Evolutionary conservation across 805 yeast genomes (phyloP).

Genomic region (Cyberlindnera samutprakarnensis): DNA sequence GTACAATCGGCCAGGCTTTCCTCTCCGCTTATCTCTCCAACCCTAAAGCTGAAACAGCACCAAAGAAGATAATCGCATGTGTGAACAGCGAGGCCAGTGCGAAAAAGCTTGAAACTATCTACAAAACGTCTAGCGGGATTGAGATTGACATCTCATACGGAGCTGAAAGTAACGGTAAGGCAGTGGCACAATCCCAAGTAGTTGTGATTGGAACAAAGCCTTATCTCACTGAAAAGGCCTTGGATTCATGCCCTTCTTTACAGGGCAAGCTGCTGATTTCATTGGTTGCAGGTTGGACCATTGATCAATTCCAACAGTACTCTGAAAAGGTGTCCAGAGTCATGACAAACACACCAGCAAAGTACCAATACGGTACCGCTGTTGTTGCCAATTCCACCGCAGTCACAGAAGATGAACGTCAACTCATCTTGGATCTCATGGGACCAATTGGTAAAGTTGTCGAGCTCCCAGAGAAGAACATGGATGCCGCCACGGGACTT

Average conservation of each 20-base stretch:
- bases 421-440: slow-evolving; percentile 40
- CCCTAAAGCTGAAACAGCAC: slow-evolving; percentile 38
- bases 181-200: slow-evolving; percentile 59
- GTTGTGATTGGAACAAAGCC: slow-evolving; percentile 88
- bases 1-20: slow-evolving; percentile 94
- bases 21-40: slow-evolving; percentile 64
- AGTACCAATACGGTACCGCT: slow-evolving; percentile 90
- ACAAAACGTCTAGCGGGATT: slow-evolving; percentile 32
- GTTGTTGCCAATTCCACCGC: slow-evolving; percentile 67
- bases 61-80: slow-evolving; percentile 71
- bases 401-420: slow-evolving; percentile 37
- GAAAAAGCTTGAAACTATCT: slow-evolving; percentile 38
- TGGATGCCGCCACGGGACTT: slow-evolving; percentile 93
- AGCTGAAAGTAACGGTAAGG: slow-evolving; percentile 40
- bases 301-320: slow-evolving; percentile 50
- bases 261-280: slow-evolving; percentile 57
- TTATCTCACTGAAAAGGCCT: slow-evolving; percentile 56
- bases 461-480: slow-evolving; percentile 77
- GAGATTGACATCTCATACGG: slow-evolving; percentile 46
- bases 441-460: slow-evolving; percentile 59
- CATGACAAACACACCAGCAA: slow-evolving; percentile 98
- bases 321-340: slow-evolving; percentile 67
- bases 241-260: slow-evolving; percentile 30
- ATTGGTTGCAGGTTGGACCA: slow-evolving; percentile 88
- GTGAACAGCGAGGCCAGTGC: slow-evolving; percentile 52